These are phyloP conservation scores for Ceratocystis cubensis DNA, from an alignment of 2,329 filamentous ascomycete genomes.

Conservation along the genomic window DNA sequence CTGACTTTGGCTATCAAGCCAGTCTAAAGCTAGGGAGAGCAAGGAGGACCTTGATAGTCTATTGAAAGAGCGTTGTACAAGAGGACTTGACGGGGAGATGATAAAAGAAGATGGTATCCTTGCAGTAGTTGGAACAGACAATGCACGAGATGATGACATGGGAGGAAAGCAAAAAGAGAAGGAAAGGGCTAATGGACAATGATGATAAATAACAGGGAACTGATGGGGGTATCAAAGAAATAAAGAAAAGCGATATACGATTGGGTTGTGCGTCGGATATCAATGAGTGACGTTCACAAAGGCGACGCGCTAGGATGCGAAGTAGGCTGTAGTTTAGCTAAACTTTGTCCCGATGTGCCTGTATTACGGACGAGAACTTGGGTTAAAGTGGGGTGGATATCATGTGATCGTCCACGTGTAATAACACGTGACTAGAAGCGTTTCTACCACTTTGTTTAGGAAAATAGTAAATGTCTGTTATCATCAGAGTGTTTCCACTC, in stretches of 20 bases:
- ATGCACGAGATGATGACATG: constrained; percentile 3
- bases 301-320: background rate
- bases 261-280: background rate
- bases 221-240: background rate
- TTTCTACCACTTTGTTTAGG: no score
- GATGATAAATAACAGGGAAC: background rate
- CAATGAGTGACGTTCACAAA: background rate
- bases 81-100: constrained; percentile 51
- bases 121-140: constrained; percentile 58
- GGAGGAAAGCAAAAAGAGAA: background rate
- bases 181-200: background rate
- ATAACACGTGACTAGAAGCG: background rate
- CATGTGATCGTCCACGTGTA: background rate
- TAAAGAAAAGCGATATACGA: background rate
- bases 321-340: background rate
- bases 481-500: no score
- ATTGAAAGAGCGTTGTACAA: constrained; percentile 53
- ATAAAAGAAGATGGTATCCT: constrained; percentile 59
- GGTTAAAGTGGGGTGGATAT: background rate
- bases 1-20: constrained; percentile 58
- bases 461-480: no score
- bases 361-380: background rate
- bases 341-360: background rate
- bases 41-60: constrained; percentile 61
- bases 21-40: constrained; percentile 59